Evolutionary conservation across 78 protist genomes (phyloP).

Genomic region (slime mould (Dictyostelium discoideum)): DNA sequence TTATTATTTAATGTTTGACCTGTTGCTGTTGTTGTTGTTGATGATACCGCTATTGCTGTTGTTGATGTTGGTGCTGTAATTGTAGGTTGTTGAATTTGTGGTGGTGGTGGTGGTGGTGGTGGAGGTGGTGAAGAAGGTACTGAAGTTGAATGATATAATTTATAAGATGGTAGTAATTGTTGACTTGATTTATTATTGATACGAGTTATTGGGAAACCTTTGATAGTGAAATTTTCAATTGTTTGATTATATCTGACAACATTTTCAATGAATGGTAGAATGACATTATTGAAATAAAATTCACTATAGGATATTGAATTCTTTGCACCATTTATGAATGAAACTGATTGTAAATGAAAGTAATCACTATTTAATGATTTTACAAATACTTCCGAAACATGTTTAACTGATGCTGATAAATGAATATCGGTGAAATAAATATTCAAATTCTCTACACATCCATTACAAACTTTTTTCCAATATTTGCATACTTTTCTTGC

Average conservation of each 20-base stretch:
- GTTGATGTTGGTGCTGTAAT: neutral
- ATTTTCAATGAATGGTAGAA: constrained; percentile 30
- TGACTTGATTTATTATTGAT: constrained; percentile 9
- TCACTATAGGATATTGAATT: neutral
- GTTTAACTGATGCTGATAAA: constrained; percentile 2
- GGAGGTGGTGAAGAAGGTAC: neutral
- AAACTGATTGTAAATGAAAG: neutral
- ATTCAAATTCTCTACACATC: neutral
- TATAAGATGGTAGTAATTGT: neutral
- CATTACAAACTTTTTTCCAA: constrained; percentile 37
- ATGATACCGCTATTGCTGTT: neutral
- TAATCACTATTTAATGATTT: neutral
- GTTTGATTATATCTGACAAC: neutral
- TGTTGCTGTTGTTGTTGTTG: neutral
- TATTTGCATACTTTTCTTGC: constrained; percentile 1
- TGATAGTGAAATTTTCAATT: neutral
- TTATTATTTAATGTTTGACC: neutral
- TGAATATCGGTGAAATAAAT: constrained; percentile 41
- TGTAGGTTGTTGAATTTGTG: neutral
- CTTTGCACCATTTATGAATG: constrained; percentile 26
- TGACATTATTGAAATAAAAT: constrained; percentile 14
- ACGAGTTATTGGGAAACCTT: constrained; percentile 30
- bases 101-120: neutral
- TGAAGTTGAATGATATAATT: constrained; percentile 14
- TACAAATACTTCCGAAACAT: constrained; percentile 30